These are phyloP conservation scores for Hericium alpestre DNA, from an alignment of 768 basidiomycete species.

Conservation along the genomic window DNA sequence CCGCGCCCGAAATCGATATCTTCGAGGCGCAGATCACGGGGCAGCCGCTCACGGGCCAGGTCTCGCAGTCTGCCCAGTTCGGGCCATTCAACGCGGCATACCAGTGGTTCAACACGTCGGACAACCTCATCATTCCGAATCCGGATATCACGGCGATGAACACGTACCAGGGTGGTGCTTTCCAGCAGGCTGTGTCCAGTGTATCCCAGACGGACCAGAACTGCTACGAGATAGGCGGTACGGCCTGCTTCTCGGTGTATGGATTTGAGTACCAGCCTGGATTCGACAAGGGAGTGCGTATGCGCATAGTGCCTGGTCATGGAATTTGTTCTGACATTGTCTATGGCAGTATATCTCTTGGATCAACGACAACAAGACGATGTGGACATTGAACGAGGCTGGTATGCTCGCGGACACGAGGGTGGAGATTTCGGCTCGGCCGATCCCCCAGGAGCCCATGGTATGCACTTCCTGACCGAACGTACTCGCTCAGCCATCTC, in stretches of 20 bases:
- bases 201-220: slow-evolving; percentile 38
- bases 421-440: slow-evolving; percentile 23
- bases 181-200: slow-evolving; percentile 76
- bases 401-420: slow-evolving; percentile 25
- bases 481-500: not conserved
- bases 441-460: slow-evolving; percentile 36
- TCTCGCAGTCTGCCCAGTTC: slow-evolving; percentile 13
- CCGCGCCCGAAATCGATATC: slow-evolving; percentile 64
- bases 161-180: slow-evolving; percentile 62
- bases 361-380: slow-evolving; percentile 26
- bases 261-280: slow-evolving; percentile 35
- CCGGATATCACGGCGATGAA: slow-evolving; percentile 26
- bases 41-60: not conserved
- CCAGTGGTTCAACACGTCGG: slow-evolving; percentile 1
- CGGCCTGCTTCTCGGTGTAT: slow-evolving; percentile 27
- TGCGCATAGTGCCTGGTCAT: not conserved
- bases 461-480: slow-evolving; percentile 10
- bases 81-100: slow-evolving; percentile 13
- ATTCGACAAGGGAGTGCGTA: slow-evolving; percentile 11
- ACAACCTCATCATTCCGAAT: not conserved
- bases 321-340: not conserved
- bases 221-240: slow-evolving; percentile 22
- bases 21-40: slow-evolving; percentile 38
- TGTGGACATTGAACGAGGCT: slow-evolving; percentile 29
- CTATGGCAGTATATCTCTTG: slow-evolving; percentile 29